phyloP scores from a whole-genome alignment of 2,329 filamentous ascomycete genomes.

The Stromatinia cepivora region DNA sequence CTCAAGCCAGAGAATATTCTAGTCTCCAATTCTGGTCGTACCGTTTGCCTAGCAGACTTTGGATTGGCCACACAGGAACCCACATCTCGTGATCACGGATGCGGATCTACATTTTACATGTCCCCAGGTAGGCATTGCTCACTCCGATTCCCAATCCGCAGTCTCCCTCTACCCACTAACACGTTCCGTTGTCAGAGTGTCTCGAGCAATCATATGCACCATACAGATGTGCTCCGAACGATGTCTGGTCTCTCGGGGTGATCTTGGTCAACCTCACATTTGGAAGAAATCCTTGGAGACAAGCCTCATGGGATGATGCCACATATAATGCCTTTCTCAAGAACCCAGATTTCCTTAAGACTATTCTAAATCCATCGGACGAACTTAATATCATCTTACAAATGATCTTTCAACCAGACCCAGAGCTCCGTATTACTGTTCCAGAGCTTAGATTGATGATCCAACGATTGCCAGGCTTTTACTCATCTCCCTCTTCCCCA shows the following conservation, averaged over 20 bases:
- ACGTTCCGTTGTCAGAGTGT: constrained; percentile 66
- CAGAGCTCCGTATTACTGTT: constrained; percentile 78
- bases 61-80: constrained; percentile 85
- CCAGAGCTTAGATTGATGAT: constrained; percentile 77
- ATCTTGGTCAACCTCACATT: constrained; percentile 97
- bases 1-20: constrained; percentile 98
- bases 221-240: constrained; percentile 92
- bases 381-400: constrained; percentile 87
- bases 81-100: constrained; percentile 91
- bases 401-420: constrained; percentile 84
- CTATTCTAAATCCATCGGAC: constrained; percentile 86
- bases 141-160: constrained; percentile 1
- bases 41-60: constrained; percentile 96
- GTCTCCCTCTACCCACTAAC: constrained; percentile 32
- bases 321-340: constrained; percentile 90
- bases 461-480: constrained; percentile 56
- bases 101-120: constrained; percentile 99
- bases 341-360: constrained; percentile 83
- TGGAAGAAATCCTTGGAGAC: constrained; percentile 98
- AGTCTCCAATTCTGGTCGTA: constrained; percentile 83
- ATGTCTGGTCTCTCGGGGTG: constrained; percentile 97
- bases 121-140: constrained; percentile 77
- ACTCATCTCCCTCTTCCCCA: constrained; percentile 1
- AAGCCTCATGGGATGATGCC: constrained; percentile 87
- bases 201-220: constrained; percentile 73